Conservation (phyloP, 176 grass and related monocot species). For the Paspalum notatum region DNA sequence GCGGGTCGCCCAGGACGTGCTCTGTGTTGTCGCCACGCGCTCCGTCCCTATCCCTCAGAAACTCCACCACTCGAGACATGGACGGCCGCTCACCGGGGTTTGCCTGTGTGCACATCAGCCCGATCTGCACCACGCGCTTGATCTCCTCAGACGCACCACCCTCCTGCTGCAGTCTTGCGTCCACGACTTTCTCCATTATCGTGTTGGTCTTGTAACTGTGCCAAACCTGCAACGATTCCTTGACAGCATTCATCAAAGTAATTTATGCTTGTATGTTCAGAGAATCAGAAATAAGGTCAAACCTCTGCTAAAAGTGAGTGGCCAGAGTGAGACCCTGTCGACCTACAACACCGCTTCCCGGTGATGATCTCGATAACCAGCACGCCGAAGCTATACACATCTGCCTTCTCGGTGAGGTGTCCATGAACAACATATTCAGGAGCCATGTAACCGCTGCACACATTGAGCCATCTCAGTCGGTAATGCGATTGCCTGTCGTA, state of each 20-base stretch:
- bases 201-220: conserved; percentile 11
- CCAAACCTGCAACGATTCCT: conserved; percentile 24
- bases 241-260: neutral
- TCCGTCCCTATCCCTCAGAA: conserved; percentile 15
- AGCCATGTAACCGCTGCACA: conserved; percentile 43
- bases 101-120: conserved; percentile 38
- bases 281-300: neutral
- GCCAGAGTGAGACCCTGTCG: conserved; percentile 3
- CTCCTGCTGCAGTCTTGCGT: conserved; percentile 13
- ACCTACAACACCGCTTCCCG: conserved; percentile 23
- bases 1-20: neutral
- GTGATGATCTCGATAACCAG: conserved; percentile 44
- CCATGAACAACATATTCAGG: conserved; percentile 45
- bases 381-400: conserved; percentile 54
- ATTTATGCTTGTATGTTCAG: neutral
- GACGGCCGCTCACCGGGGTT: conserved; percentile 39
- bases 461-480: neutral
- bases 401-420: conserved; percentile 43
- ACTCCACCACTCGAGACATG: conserved; percentile 42
- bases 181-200: neutral
- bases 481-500: neutral
- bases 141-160: neutral
- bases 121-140: conserved; percentile 25
- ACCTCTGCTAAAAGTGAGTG: conserved; percentile 37
- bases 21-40: neutral